Evolutionary conservation across 2,329 filamentous ascomycete species (phyloP), one percentile per base, ranked within the genome.

Genomic region (Cadophora luteo-olivacea): DNA sequence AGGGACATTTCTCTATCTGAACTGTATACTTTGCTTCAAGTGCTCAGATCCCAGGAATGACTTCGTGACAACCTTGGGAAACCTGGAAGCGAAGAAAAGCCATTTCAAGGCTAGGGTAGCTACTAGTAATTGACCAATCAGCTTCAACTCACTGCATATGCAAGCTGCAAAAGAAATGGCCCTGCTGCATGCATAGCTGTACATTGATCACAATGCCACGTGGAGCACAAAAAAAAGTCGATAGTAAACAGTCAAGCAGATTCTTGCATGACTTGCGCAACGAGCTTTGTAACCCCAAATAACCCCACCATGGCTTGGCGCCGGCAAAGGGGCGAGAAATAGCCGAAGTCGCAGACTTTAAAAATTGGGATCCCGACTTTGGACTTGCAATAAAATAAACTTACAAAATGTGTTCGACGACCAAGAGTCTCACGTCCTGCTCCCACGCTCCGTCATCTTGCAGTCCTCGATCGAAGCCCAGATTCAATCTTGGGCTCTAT

Each of bases 401-500:
- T 69, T 64, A 57, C 68, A 72, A 69, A 69, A 72, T 72, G 70
- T 70, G 29, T 65, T 45, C 66, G 22, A 45, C 65, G 25, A 52
- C 55, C 12, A 57, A 52, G 60, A 66, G n/a, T 65, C 64, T 32
- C 6, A 33, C 19, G 25, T 25, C 24, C 11, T 24, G 25, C 48
- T 25, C 29, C 64, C 16, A 52, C 55, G 55, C 61, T 51, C 14
- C 65, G 32, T 41, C 54, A 41, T 55, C 7, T 49, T 14, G 16
- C 29, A 48, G 32, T 29, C 32, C 60, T 14, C 36, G 45, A 45
- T 38, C 24, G 11, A 61, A 65, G 25, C n/a, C 55, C 19, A 61
- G 36, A 36, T 41, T 33, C 33, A 48, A 3, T 52, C 52, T 51
- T 29, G 57, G 48, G n/a, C 55, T 51, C 48, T 38, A 49, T 24